A percentile compares a stretch with the other conserved stretches of the same genome.
These are phyloP conservation scores for Arthrobotrys sinensis DNA, from an alignment of 2,329 filamentous ascomycete species.

Conservation along the genomic window DNA sequence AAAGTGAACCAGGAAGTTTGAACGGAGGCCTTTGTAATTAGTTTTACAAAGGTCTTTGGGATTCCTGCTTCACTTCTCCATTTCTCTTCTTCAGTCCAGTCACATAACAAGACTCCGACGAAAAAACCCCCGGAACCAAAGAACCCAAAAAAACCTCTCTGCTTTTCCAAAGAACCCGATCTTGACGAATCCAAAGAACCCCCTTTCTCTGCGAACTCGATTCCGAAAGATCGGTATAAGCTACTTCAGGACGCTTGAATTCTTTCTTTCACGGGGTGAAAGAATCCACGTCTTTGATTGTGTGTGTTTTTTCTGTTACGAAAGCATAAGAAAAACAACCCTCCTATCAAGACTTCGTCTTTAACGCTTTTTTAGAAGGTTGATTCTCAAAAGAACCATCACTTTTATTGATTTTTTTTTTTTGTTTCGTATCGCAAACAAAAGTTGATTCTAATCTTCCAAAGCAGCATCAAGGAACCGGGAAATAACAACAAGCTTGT, in stretches of 20 bases:
- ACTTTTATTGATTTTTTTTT: background rate
- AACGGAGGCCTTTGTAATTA: constrained; percentile 30
- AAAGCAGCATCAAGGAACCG: constrained; percentile 19
- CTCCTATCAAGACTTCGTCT: constrained; percentile 24
- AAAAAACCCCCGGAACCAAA: constrained; percentile 56
- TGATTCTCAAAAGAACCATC: constrained; percentile 21
- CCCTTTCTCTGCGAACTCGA: constrained; percentile 41
- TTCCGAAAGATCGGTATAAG: constrained; percentile 54
- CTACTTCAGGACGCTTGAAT: constrained; percentile 45
- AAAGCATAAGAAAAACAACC: constrained; percentile 44
- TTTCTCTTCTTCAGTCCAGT: constrained; percentile 47
- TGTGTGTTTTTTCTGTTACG: constrained; percentile 33
- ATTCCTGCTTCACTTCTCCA: constrained; percentile 38
- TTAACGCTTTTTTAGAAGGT: constrained; percentile 32
- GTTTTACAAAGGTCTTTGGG: constrained; percentile 13
- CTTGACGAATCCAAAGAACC: constrained; percentile 60
- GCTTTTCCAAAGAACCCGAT: constrained; percentile 52
- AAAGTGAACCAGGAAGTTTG: constrained; percentile 26
- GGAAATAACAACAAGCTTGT: constrained; percentile 10
- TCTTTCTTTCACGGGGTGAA: constrained; percentile 60
- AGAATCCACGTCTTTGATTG: constrained; percentile 53
- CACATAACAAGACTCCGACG: constrained; percentile 39
- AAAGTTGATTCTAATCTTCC: constrained; percentile 39
- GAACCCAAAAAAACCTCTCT: constrained; percentile 24
- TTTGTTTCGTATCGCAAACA: constrained; percentile 33